Base-by-base conservation (phyloP, 805 yeast species). In the Wickerhamomyces chambardii region DNA sequence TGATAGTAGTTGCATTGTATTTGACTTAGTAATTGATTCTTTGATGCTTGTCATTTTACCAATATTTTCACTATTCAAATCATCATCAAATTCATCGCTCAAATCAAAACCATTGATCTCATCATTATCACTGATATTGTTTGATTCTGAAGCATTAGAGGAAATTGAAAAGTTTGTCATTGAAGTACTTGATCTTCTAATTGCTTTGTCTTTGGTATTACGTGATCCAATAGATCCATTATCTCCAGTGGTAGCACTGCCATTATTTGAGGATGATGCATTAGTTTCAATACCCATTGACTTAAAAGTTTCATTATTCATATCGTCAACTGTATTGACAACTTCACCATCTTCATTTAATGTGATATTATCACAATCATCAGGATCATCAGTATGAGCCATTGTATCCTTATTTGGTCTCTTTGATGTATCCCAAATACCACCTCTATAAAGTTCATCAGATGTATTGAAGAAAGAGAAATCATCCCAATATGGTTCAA, bases 401-500 rank as follows among this genome's bases (percentile, higher is more conserved):
- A 6, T 8, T 14, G 6, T 24, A 11, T 30, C 10, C 14, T 17
- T 24, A 11, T 24, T 14, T 12, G 27, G 46, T 43, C 55, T 45
- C 32, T 44, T 37, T 30, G 39, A 37, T 17, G 65, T 64, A 43
- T 81, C 87, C 97, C 97, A 90, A 17, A 90, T 75, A 15, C 98
- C 98, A 34, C 96, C 98, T 43, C 96, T 71, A 55, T 77, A 92
- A 12, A 85, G 57, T 43, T 85, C 95, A 28, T 59, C 67, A 3
- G 47, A 30, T 0, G 96, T 77, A 36, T 73, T 64, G 49, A 67
- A 82, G 50, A 84, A 82, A 1, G 78, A 73, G 29, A 86, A 56
- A 53, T 90, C 97, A 55, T 90, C 97, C 87, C 86, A 82, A 48
- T 68, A 77, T 2, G 98, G 98, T 24, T 73, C 56, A 1, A 92